Conservation (phyloP, 148 eudicot species). For the Bassia scoparia region DNA sequence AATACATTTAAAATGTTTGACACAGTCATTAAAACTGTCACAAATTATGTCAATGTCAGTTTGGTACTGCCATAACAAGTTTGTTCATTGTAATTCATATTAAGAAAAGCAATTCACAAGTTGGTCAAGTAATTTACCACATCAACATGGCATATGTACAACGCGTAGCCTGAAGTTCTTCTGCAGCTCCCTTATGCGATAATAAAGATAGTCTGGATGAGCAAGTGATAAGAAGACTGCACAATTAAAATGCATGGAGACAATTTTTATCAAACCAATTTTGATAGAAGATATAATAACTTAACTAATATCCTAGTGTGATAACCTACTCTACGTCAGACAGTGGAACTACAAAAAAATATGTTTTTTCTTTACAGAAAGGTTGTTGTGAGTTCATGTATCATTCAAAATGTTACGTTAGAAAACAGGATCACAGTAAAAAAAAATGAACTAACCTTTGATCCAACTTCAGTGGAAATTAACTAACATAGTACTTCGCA, state of each 20-base stretch:
- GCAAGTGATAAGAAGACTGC: slow-evolving; percentile 89
- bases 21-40: slow-evolving; percentile 15
- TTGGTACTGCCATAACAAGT: neutral
- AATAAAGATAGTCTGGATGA: slow-evolving; percentile 90
- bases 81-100: neutral
- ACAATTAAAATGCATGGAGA: neutral
- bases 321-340: neutral
- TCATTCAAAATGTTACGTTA: too few species aligned
- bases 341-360: too few species aligned
- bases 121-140: slow-evolving; percentile 54
- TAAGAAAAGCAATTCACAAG: neutral
- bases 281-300: neutral
- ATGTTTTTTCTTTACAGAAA: too few species aligned
- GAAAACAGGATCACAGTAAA: too few species aligned
- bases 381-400: too few species aligned
- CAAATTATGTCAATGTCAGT: neutral
- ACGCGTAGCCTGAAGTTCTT: slow-evolving; percentile 86
- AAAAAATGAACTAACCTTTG: neutral
- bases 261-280: neutral
- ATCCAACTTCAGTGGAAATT: neutral
- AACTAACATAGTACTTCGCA: neutral
- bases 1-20: neutral
- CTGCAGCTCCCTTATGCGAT: slow-evolving; percentile 81
- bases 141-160: slow-evolving; percentile 87
- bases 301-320: neutral